phyloP scores from a whole-genome alignment of 1,284 basidiomycete species.

The Ganoderma boninense region DNA sequence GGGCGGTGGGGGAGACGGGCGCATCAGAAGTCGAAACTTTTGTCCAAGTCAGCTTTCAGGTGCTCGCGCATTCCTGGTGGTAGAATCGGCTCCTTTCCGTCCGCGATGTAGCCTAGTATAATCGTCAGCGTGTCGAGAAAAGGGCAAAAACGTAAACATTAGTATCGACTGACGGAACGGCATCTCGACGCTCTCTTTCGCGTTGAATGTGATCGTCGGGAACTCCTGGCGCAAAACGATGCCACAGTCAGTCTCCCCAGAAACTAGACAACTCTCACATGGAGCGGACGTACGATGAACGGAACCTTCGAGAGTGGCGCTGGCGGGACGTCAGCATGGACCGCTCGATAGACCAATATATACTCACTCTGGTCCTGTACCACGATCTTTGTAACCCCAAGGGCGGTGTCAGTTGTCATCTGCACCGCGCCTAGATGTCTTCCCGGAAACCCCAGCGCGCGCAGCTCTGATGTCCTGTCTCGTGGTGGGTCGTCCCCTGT shows the following conservation, averaged over 20 bases:
- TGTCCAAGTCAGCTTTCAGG: constrained; percentile 86
- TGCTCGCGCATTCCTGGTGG: constrained; percentile 91
- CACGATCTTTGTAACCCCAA: constrained; percentile 91
- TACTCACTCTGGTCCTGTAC: constrained; percentile 77
- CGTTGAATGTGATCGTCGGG: constrained; percentile 88
- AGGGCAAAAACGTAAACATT: neutral
- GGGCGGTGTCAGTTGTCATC: constrained; percentile 98
- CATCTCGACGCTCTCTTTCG: constrained; percentile 92
- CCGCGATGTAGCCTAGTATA: constrained; percentile 62
- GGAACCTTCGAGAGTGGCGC: constrained; percentile 76
- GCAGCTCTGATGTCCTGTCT: constrained; percentile 88
- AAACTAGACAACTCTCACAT: too few relatives aligned
- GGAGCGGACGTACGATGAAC: constrained; percentile 61
- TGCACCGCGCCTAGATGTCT: constrained; percentile 88
- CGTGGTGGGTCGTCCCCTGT: constrained; percentile 90
- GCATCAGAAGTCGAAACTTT: constrained; percentile 80
- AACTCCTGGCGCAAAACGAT: constrained; percentile 65
- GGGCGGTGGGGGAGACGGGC: neutral
- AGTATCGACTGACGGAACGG: constrained; percentile 77
- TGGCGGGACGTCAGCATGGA: constrained; percentile 37
- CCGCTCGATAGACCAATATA: too few relatives aligned
- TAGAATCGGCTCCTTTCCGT: constrained; percentile 69
- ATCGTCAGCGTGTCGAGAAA: constrained; percentile 2
- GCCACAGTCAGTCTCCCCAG: neutral
- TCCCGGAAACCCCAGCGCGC: constrained; percentile 86